phyloP scores from a whole-genome alignment of 176 grass and related monocot genomes.

The Alloteropsis semialata region DNA sequence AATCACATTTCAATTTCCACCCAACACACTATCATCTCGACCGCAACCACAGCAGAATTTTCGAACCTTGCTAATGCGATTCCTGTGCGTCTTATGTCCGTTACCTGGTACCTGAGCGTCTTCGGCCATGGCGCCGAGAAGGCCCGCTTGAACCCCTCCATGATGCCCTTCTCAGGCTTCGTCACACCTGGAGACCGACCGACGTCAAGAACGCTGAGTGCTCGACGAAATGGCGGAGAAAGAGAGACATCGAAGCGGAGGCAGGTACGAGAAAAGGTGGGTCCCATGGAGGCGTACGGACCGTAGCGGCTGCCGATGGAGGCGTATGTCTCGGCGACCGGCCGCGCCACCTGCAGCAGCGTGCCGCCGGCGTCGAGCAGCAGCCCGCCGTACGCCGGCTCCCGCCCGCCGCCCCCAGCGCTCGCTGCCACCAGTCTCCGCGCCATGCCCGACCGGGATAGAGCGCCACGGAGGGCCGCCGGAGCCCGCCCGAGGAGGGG shows the following conservation, averaged over 20 bases:
- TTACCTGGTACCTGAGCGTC: slow-evolving; percentile 86
- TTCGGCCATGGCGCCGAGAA: slow-evolving; percentile 82
- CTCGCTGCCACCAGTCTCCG: neutral
- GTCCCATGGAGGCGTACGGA: neutral
- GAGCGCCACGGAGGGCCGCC: neutral
- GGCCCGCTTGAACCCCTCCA: slow-evolving; percentile 75
- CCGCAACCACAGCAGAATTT: too few relatives aligned
- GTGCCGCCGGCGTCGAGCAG: slow-evolving; percentile 84
- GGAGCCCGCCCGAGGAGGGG: slow-evolving; percentile 12
- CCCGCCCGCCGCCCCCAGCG: slow-evolving; percentile 9
- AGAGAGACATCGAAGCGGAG: neutral
- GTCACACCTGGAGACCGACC: slow-evolving; percentile 41
- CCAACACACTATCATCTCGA: slow-evolving; percentile 3
- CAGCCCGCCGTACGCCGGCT: slow-evolving; percentile 54
- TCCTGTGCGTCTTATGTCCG: neutral
- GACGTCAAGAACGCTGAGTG: neutral
- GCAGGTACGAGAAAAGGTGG: neutral
- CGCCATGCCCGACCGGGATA: neutral
- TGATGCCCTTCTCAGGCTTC: slow-evolving; percentile 46
- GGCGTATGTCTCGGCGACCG: slow-evolving; percentile 68
- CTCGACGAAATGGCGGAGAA: neutral
- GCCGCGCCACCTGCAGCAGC: slow-evolving; percentile 70
- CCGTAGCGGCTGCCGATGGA: slow-evolving; percentile 71
- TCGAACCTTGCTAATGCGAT: neutral
- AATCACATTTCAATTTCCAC: slow-evolving; percentile 10